Percentiles rank a stretch among this genome's conserved stretches.
These are phyloP conservation scores for Fusarium gaditjirri DNA, from an alignment of 2,329 filamentous ascomycete genomes.

Conservation along the genomic window DNA sequence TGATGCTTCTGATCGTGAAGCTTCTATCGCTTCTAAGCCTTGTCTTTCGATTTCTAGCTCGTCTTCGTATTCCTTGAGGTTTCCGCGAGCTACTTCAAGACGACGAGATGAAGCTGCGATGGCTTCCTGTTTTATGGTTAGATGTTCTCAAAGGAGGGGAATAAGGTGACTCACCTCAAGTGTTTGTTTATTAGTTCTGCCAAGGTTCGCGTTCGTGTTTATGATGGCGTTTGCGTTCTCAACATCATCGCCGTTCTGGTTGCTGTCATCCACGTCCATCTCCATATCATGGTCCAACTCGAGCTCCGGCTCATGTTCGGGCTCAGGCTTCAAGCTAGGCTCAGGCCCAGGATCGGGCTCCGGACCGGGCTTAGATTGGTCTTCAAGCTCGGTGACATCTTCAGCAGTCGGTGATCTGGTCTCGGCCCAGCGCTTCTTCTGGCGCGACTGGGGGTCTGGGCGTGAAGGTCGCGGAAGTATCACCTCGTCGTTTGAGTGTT, in stretches of 20 bases:
- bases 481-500: neutral
- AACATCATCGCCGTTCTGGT: neutral
- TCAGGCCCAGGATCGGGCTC: neutral
- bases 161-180: neutral
- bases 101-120: neutral
- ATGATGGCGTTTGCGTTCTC: neutral
- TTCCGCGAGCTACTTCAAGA: neutral
- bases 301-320: neutral
- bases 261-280: constrained; percentile 3
- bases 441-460: neutral
- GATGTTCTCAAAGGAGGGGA: neutral
- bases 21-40: neutral
- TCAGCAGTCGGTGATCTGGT: neutral
- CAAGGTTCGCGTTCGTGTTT: neutral
- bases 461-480: neutral
- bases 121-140: neutral
- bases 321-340: neutral
- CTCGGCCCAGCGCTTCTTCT: neutral
- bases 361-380: neutral
- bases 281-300: neutral
- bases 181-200: neutral
- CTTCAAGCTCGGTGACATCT: neutral
- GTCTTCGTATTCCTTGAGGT: neutral
- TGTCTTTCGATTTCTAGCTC: neutral
- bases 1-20: neutral